phyloP scores from a whole-genome alignment of 2,329 filamentous ascomycete genomes.

The Lasiodiplodia citricola region DNA sequence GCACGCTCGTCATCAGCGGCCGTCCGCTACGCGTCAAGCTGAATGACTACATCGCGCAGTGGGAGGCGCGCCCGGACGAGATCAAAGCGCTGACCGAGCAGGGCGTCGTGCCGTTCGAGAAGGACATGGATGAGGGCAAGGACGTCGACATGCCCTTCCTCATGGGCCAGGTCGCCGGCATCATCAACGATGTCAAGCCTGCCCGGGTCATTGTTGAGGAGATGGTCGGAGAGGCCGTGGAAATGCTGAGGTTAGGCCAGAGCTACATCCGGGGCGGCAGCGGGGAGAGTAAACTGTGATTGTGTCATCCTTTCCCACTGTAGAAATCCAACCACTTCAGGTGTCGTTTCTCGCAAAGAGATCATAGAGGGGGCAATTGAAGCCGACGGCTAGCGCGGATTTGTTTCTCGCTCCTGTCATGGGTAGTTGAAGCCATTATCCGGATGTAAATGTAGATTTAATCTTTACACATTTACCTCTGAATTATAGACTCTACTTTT shows the following conservation, averaged over 20 bases:
- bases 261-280: slow-evolving; percentile 37
- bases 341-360: no score
- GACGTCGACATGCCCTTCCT: slow-evolving; percentile 86
- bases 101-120: slow-evolving; percentile 80
- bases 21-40: slow-evolving; percentile 79
- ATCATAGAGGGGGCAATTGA: no score
- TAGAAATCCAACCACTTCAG: no score
- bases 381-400: no score
- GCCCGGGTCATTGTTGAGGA: slow-evolving; percentile 85
- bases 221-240: slow-evolving; percentile 68
- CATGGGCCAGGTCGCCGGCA: slow-evolving; percentile 91
- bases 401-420: no score
- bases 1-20: slow-evolving; percentile 83
- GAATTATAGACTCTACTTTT: no score
- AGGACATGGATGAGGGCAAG: slow-evolving; percentile 81
- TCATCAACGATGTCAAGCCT: slow-evolving; percentile 77
- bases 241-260: slow-evolving; percentile 45
- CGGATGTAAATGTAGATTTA: no score
- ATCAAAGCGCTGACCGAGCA: slow-evolving; percentile 76
- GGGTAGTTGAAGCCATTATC: no score
- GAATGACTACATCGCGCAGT: slow-evolving; percentile 82
- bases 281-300: slow-evolving; percentile 42
- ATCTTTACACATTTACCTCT: no score
- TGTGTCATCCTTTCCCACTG: neutral
- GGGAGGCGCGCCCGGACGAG: slow-evolving; percentile 77